These are phyloP conservation scores for Phytophthora melonis DNA, from an alignment of 352 stramenopile species.

Conservation along the genomic window DNA sequence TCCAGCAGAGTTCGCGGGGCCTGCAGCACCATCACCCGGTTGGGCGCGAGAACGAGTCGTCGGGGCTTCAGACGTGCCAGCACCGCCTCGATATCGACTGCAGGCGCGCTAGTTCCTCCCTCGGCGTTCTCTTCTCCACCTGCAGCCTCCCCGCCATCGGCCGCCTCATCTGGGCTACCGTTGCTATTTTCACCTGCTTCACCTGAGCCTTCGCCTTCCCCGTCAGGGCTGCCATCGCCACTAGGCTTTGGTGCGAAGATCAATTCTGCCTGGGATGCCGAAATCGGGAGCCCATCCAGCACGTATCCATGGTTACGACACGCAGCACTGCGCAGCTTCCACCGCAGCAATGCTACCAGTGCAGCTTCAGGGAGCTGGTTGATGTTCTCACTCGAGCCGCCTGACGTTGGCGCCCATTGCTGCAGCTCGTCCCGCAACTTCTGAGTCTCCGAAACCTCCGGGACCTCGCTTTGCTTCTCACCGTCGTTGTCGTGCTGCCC, in stretches of 20 bases:
- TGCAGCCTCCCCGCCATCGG: constrained; percentile 21
- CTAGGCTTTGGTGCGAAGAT: constrained; percentile 50
- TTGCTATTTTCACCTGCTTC: constrained; percentile 34
- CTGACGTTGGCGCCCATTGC: constrained; percentile 29
- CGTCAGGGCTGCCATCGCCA: constrained; percentile 17
- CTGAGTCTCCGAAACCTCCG: constrained; percentile 12
- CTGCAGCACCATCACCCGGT: constrained; percentile 75
- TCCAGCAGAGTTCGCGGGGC: constrained; percentile 62
- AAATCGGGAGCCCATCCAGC: constrained; percentile 70
- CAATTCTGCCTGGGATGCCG: constrained; percentile 51
- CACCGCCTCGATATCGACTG: constrained; percentile 52
- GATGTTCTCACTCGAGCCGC: constrained; percentile 12
- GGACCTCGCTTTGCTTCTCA: constrained; percentile 25
- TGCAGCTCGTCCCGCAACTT: constrained; percentile 51
- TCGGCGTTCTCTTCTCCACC: constrained; percentile 24
- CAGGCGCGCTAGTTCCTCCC: constrained; percentile 12
- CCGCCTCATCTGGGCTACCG: constrained; percentile 28
- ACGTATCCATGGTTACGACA: constrained; percentile 90
- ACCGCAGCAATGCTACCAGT: constrained; percentile 64
- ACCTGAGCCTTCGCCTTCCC: constrained; percentile 24
- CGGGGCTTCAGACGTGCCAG: constrained; percentile 53
- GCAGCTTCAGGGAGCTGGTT: constrained; percentile 50
- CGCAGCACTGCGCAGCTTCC: constrained; percentile 62
- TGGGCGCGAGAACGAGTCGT: constrained; percentile 58
- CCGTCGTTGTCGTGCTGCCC: constrained; percentile 23